Evolutionary conservation across 2,329 filamentous ascomycete genomes (phyloP), one percentile per base, ranked within the genome.

Genomic region (Xylaria arbuscula): DNA sequence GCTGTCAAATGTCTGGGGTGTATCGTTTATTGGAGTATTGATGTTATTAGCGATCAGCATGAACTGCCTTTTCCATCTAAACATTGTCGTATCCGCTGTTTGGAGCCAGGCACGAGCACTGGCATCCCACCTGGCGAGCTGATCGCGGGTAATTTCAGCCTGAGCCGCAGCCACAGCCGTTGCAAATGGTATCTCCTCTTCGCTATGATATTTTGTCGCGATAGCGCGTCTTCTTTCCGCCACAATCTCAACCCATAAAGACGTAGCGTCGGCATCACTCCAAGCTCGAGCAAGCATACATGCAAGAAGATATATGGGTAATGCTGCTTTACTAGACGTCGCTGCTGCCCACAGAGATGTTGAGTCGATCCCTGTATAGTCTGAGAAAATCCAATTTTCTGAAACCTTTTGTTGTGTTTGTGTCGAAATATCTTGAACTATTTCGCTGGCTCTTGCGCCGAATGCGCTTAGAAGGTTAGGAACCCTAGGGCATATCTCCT

Each of bases 21-120:
- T 70, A 13, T 38, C 40, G 28, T 60, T 32, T 24, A 57, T 19
- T 7, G 36, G 36, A 8, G 42, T 19, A 2, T 36, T 42, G 17
- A 42, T 19, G 17, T 15, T 36, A 2, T 36, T 7, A 19, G 42
- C 36, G 1, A 42, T 22, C 8, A 36, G 19, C 42, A 42, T 19
- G 36, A 42, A 42, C 28, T 50, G n/a, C 24, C 17, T n/a, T 17
- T 47, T 78, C 53, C 79, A 75, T 8, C 65, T 76, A 17, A 77
- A 74, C 54, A 79, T 80, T 15, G 70, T 74, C 6, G 64, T 40
- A 56, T 81, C 79, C 6, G 78, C 80, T 1, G 65, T 74, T 2
- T 70, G 68, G 1, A 82, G 68, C 81, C 81, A 83, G 0, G 80
- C 68, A 2, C 80, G 72, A 0, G 78, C 77, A 60, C 80, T 81